Evolutionary conservation across 2,329 filamentous ascomycete genomes (phyloP).

Genomic region (Neofusicoccum cordaticola): DNA sequence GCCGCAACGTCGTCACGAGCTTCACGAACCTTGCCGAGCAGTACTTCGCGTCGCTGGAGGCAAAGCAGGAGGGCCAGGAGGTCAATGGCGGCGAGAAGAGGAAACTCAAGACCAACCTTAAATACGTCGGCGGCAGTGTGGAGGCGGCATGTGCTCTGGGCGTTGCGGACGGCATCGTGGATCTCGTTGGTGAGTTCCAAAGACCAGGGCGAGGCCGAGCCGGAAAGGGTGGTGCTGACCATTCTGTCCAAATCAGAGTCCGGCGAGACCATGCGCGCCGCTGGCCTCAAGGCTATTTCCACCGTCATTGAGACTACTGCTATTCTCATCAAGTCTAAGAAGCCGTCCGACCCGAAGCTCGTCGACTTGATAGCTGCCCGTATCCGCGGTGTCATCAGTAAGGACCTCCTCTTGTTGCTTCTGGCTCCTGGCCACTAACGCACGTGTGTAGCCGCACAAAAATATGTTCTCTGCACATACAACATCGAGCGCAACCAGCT

Average conservation of each 20-base stretch:
- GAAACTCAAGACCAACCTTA: conserved; percentile 75
- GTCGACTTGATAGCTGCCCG: conserved; percentile 81
- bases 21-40: conserved; percentile 80
- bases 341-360: conserved; percentile 73
- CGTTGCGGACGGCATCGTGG: conserved; percentile 94
- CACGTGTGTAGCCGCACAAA: conserved; percentile 65
- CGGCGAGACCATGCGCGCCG: conserved; percentile 96
- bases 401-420: conserved; percentile 27
- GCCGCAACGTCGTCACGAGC: conserved; percentile 92
- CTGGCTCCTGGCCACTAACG: conserved; percentile 21
- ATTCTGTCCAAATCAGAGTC: conserved; percentile 64
- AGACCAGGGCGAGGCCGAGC: neutral
- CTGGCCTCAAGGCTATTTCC: conserved; percentile 88
- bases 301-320: conserved; percentile 87
- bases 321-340: conserved; percentile 86
- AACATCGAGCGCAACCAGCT: conserved; percentile 77
- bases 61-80: conserved; percentile 42
- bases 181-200: conserved; percentile 76
- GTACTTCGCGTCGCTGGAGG: conserved; percentile 81
- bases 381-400: conserved; percentile 88
- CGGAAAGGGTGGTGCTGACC: neutral
- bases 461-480: conserved; percentile 93
- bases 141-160: conserved; percentile 95
- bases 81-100: conserved; percentile 27
- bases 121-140: conserved; percentile 93